phyloP scores from a whole-genome alignment of 2,329 filamentous ascomycete species.

The Trichoderma sp. region DNA sequence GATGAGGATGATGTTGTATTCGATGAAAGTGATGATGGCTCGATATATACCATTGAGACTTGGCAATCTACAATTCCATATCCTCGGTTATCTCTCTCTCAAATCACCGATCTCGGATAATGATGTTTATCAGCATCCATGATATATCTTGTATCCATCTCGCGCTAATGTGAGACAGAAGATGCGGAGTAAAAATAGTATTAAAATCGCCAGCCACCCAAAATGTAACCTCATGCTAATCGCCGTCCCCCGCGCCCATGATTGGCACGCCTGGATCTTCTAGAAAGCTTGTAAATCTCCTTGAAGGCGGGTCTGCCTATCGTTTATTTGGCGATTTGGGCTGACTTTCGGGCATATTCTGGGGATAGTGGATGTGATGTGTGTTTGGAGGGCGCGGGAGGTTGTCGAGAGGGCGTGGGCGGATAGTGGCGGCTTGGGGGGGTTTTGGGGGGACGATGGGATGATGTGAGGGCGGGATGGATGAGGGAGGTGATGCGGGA shows the following conservation, averaged over 20 bases:
- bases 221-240: neutral
- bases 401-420: constrained; percentile 6
- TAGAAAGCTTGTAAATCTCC: neutral
- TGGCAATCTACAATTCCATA: neutral
- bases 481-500: neutral
- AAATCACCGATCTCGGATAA: constrained; percentile 3
- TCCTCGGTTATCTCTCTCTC: neutral
- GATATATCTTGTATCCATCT: neutral
- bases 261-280: neutral
- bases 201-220: neutral
- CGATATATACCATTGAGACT: neutral
- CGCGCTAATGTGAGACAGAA: neutral
- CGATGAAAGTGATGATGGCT: neutral
- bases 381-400: constrained; percentile 13
- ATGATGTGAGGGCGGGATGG: neutral
- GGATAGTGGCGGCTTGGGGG: neutral
- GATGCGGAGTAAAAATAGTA: neutral
- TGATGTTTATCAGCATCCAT: neutral
- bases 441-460: neutral
- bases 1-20: neutral
- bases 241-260: neutral
- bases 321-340: neutral
- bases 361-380: constrained; percentile 1
- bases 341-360: neutral
- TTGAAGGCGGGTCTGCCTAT: neutral